Evolutionary conservation across 2,329 filamentous ascomycete species (phyloP).

Genomic region (Berkeleyomyces rouxiae): DNA sequence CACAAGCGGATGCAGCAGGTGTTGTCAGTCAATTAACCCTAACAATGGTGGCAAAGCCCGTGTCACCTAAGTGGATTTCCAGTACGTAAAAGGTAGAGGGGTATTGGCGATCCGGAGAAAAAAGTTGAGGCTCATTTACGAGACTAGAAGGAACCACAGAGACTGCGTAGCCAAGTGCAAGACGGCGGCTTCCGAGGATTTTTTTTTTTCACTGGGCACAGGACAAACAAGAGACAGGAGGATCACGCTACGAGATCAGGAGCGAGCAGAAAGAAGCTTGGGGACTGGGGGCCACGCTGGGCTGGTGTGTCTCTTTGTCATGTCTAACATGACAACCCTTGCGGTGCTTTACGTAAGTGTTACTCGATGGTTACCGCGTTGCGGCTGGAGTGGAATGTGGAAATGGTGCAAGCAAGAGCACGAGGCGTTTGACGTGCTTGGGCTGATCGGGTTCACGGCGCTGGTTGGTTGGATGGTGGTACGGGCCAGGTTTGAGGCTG

Average conservation of each 20-base stretch:
- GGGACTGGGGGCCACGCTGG: neutral
- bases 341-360: conserved; percentile 10
- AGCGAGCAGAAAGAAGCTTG: neutral
- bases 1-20: neutral
- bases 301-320: neutral
- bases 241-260: neutral
- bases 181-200: neutral
- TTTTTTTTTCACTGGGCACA: neutral
- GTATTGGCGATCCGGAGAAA: neutral
- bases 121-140: conserved; percentile 3
- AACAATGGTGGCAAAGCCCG: neutral
- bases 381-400: neutral
- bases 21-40: neutral
- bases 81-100: conserved; percentile 1
- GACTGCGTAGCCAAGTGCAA: neutral
- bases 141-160: neutral
- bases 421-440: neutral
- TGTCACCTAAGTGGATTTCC: neutral
- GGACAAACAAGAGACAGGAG: neutral
- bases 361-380: conserved; percentile 6
- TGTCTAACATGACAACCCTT: neutral
- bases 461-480: neutral
- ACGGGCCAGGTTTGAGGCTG: neutral
- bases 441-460: neutral
- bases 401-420: neutral